Evolutionary conservation across 352 stramenopile species (phyloP).

Genomic region (Pythium monospermum): DNA sequence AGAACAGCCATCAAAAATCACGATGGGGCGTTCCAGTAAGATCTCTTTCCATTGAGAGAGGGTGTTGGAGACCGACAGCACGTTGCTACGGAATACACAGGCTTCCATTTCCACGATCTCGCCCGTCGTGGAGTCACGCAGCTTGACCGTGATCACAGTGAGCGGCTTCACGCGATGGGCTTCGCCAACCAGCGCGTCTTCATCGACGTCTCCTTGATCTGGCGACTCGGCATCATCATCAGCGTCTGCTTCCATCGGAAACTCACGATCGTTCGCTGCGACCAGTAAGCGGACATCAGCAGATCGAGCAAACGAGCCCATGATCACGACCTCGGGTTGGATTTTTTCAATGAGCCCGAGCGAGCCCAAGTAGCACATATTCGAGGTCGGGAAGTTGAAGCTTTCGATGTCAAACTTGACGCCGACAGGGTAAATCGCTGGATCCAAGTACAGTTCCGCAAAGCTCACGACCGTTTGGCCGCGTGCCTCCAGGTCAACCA

Average conservation of each 20-base stretch:
- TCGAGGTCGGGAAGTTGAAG: slow-evolving; percentile 53
- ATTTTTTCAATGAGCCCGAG: slow-evolving; percentile 45
- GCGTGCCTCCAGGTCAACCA: slow-evolving; percentile 37
- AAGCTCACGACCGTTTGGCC: slow-evolving; percentile 50
- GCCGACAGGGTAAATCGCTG: slow-evolving; percentile 32
- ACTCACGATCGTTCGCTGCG: slow-evolving; percentile 13
- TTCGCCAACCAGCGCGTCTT: slow-evolving; percentile 12
- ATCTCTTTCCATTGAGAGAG: slow-evolving; percentile 43
- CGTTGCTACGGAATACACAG: slow-evolving; percentile 30
- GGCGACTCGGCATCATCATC: too few species aligned
- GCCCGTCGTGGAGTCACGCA: slow-evolving; percentile 33
- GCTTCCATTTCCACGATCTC: slow-evolving; percentile 31
- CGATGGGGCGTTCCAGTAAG: slow-evolving; percentile 31
- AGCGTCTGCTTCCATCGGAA: not conserved
- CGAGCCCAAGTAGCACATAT: slow-evolving; percentile 50
- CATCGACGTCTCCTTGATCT: slow-evolving; percentile 13
- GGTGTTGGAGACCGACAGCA: slow-evolving; percentile 51
- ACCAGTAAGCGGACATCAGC: slow-evolving; percentile 41
- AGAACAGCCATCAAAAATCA: slow-evolving; percentile 41
- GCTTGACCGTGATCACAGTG: slow-evolving; percentile 28
- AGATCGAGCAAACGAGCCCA: slow-evolving; percentile 35
- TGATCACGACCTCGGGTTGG: slow-evolving; percentile 43
- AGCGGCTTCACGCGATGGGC: slow-evolving; percentile 20
- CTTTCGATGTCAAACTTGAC: slow-evolving; percentile 48
- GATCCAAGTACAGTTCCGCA: slow-evolving; percentile 44